phyloP scores from a whole-genome alignment of 495 filamentous ascomycete genomes.

The Aspergillus panamensis region DNA sequence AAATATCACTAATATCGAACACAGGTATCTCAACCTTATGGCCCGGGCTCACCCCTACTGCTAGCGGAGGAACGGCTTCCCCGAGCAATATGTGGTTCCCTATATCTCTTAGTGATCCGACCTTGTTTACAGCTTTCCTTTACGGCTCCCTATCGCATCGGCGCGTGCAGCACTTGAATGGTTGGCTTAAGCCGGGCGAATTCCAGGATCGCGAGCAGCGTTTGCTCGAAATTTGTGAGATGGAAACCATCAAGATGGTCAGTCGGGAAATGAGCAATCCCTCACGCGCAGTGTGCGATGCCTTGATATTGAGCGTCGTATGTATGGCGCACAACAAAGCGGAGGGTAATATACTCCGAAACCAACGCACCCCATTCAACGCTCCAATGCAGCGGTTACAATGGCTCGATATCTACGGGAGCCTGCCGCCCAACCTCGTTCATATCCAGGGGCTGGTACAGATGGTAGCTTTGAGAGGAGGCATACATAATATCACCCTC shows the following conservation, averaged over 20 bases:
- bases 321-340: slow-evolving; percentile 43
- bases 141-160: slow-evolving; percentile 42
- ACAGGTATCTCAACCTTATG: slow-evolving; percentile 32
- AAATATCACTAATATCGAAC: background rate
- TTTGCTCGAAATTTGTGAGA: slow-evolving; percentile 31
- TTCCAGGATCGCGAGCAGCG: slow-evolving; percentile 30
- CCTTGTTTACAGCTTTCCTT: slow-evolving; percentile 38
- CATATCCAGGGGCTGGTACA: slow-evolving; percentile 38
- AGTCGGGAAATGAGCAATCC: slow-evolving; percentile 34
- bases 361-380: slow-evolving; percentile 29
- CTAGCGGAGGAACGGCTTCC: background rate
- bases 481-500: slow-evolving; percentile 31
- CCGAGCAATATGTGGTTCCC: slow-evolving; percentile 31
- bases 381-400: slow-evolving; percentile 40
- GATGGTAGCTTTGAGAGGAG: slow-evolving; percentile 37
- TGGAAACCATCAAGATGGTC: slow-evolving; percentile 39
- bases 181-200: slow-evolving; percentile 19
- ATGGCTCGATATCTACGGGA: slow-evolving; percentile 43
- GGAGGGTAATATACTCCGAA: slow-evolving; percentile 11
- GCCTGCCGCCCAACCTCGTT: slow-evolving; percentile 35
- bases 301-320: slow-evolving; percentile 38
- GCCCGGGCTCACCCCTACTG: slow-evolving; percentile 34
- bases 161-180: slow-evolving; percentile 36
- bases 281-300: slow-evolving; percentile 32
- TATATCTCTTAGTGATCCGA: slow-evolving; percentile 33